Evolutionary conservation across 2,329 filamentous ascomycete genomes (phyloP).

Genomic region (Colletotrichum orchidophilum): DNA sequence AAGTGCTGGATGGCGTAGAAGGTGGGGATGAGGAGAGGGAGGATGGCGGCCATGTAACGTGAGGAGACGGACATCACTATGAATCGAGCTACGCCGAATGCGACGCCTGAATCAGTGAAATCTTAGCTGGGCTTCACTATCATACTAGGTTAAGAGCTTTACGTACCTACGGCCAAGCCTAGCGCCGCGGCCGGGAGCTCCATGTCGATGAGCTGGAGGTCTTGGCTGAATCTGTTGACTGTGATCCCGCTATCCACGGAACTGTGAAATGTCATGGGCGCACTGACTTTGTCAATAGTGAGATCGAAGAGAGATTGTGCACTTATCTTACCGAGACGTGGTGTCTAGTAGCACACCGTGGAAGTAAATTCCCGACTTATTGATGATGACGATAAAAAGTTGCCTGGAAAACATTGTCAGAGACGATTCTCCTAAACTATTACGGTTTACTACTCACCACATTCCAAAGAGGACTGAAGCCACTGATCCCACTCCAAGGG

Average conservation of each 20-base stretch:
- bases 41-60: conserved; percentile 44
- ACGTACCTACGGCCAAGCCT: conserved; percentile 28
- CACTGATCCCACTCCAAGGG: conserved; percentile 18
- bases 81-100: conserved; percentile 25
- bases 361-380: conserved; percentile 41
- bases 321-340: conserved; percentile 33
- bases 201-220: conserved; percentile 37
- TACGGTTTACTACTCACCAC: conserved; percentile 13
- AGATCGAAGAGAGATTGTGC: background rate
- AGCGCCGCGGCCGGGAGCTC: conserved; percentile 36
- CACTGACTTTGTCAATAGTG: background rate
- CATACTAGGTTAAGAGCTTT: no score
- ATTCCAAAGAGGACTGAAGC: conserved; percentile 9
- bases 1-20: conserved; percentile 44
- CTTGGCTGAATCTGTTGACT: conserved; percentile 38
- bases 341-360: conserved; percentile 40
- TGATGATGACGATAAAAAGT: conserved; percentile 44
- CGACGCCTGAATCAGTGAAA: background rate
- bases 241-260: conserved; percentile 35
- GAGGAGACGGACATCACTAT: conserved; percentile 40
- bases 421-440: conserved; percentile 27
- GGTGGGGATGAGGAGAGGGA: conserved; percentile 40
- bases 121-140: background rate
- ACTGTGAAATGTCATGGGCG: conserved; percentile 36
- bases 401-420: conserved; percentile 35